Evolutionary conservation across 2,329 filamentous ascomycete species (phyloP).

Genomic region (Alternaria conjuncta): DNA sequence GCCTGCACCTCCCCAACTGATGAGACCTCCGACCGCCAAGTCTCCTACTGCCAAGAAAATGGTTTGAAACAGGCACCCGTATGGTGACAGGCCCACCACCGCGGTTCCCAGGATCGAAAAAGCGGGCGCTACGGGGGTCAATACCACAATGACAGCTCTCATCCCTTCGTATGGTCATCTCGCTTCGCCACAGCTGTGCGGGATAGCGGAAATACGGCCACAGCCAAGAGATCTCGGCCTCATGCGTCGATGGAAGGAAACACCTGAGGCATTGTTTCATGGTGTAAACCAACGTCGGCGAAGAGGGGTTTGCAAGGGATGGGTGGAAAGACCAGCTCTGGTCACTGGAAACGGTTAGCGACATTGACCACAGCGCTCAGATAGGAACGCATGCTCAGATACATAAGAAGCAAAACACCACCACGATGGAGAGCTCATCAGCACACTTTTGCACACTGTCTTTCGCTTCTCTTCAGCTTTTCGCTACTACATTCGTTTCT

Average conservation of each 20-base stretch:
- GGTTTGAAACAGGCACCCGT: neutral
- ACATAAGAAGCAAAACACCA: slow-evolving; percentile 1
- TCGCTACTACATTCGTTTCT: slow-evolving; percentile 11
- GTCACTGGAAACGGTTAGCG: neutral
- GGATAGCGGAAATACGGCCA: neutral
- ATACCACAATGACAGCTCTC: slow-evolving; percentile 1
- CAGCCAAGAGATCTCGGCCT: slow-evolving; percentile 2
- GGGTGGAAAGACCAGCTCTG: neutral
- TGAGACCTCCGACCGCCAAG: slow-evolving; percentile 2
- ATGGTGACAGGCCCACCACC: neutral
- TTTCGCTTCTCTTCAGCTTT: slow-evolving; percentile 7
- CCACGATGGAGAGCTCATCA: neutral
- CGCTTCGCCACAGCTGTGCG: slow-evolving; percentile 6
- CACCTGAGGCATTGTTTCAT: neutral
- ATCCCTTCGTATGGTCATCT: slow-evolving; percentile 1
- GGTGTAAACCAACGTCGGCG: neutral
- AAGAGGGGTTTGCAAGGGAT: neutral
- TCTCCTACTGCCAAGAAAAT: neutral
- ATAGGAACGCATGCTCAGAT: neutral
- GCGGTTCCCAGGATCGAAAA: neutral
- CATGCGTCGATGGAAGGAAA: neutral
- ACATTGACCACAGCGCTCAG: neutral
- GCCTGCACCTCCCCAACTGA: neutral
- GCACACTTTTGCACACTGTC: slow-evolving; percentile 2
- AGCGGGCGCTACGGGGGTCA: neutral